Evolutionary conservation across 805 yeast species (phyloP).

Genomic region (Metschnikowia cubensis): DNA sequence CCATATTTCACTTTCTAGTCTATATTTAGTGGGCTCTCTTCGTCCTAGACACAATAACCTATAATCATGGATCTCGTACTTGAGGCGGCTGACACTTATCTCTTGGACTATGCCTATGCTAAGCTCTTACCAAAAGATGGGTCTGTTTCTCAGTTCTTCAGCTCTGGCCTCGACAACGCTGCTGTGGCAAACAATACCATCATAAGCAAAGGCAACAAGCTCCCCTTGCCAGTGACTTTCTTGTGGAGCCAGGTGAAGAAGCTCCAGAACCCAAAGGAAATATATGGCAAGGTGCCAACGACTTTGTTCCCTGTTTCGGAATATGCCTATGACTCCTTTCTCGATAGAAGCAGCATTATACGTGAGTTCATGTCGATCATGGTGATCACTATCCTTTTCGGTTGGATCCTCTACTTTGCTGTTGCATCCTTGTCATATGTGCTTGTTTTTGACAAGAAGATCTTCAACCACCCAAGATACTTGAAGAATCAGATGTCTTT

Average conservation of each 20-base stretch:
- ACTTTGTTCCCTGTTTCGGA: conserved; percentile 51
- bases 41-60: neutral
- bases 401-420: conserved; percentile 73
- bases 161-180: conserved; percentile 8
- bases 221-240: conserved; percentile 14
- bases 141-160: conserved; percentile 27
- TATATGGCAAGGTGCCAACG: conserved; percentile 67
- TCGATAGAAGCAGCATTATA: conserved; percentile 66
- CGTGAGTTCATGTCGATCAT: conserved; percentile 71
- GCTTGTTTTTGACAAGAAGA: conserved; percentile 79
- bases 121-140: conserved; percentile 57
- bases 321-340: conserved; percentile 59
- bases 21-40: neutral
- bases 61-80: conserved; percentile 80
- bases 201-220: conserved; percentile 13
- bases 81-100: conserved; percentile 69
- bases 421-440: conserved; percentile 76
- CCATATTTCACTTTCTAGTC: neutral
- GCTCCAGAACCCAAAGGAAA: conserved; percentile 34
- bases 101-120: conserved; percentile 76
- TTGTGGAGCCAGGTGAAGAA: conserved; percentile 15
- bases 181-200: conserved; percentile 14
- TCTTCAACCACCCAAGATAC: conserved; percentile 93
- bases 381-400: conserved; percentile 71
- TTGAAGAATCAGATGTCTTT: conserved; percentile 86